A percentile compares a stretch with the other conserved stretches of the same genome.
These are phyloP conservation scores for Lasiodiplodia sp. DNA, from an alignment of 2,329 filamentous ascomycete genomes.

Conservation along the genomic window DNA sequence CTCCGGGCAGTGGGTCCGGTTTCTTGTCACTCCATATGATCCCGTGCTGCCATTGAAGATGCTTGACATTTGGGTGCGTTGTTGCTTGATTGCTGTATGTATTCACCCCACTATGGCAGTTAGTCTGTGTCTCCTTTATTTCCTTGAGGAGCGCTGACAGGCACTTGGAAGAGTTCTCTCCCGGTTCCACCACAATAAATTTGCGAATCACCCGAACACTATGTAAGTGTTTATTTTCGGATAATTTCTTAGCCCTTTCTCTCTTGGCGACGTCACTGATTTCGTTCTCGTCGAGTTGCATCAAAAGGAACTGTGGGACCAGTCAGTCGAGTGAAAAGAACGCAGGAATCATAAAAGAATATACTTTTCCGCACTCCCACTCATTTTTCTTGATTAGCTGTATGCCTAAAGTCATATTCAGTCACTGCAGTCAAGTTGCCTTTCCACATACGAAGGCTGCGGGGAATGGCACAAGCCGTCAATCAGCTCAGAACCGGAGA, in stretches of 20 bases:
- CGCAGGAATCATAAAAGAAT: neutral
- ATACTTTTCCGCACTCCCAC: neutral
- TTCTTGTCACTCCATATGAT: neutral
- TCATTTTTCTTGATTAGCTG: neutral
- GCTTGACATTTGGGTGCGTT: neutral
- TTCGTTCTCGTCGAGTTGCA: neutral
- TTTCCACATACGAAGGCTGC: neutral
- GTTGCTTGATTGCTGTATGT: neutral
- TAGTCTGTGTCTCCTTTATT: neutral
- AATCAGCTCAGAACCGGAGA: neutral
- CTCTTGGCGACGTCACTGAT: neutral
- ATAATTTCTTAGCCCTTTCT: neutral
- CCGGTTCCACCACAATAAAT: neutral
- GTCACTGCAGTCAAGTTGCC: neutral
- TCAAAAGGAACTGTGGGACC: neutral
- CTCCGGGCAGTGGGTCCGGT: neutral
- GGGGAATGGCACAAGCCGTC: neutral
- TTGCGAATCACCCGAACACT: neutral
- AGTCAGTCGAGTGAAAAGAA: neutral
- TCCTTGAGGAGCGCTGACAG: neutral
- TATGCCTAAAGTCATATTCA: neutral
- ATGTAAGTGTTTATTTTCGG: neutral
- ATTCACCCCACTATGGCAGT: neutral
- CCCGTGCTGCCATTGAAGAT: neutral
- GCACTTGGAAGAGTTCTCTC: neutral